phyloP scores from a whole-genome alignment of 345 rosid genomes.

The Corchorus olitorius region DNA sequence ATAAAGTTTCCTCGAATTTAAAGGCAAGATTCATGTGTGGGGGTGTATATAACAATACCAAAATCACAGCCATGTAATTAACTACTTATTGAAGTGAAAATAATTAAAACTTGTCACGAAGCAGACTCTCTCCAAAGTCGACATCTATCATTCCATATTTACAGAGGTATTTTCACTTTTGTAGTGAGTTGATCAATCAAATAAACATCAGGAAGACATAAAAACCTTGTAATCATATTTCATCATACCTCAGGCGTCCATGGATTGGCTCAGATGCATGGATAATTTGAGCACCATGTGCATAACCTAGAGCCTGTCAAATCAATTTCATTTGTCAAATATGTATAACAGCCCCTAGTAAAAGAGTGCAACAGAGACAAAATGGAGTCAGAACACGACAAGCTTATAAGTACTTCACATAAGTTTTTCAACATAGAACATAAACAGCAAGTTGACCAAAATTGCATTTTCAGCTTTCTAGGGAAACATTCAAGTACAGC shows the following conservation, averaged over 20 bases:
- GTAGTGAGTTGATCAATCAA: not conserved
- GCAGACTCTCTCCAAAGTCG: not conserved
- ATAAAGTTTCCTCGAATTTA: not conserved
- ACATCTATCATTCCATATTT: not conserved
- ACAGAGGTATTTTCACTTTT: not conserved
- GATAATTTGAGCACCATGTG: slow-evolving; percentile 79
- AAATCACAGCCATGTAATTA: not conserved
- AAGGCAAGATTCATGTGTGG: not conserved
- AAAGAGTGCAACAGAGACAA: not conserved
- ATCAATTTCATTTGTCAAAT: slow-evolving; percentile 23
- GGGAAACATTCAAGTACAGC: not conserved
- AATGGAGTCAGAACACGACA: not conserved
- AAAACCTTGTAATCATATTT: slow-evolving; percentile 19
- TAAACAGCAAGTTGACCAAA: not conserved
- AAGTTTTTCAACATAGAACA: not conserved
- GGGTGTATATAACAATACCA: not conserved
- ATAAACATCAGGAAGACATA: slow-evolving; percentile 1
- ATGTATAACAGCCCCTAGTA: not conserved
- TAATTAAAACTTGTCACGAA: not conserved
- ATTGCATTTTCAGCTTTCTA: slow-evolving; percentile 9
- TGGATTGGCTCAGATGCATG: slow-evolving; percentile 95
- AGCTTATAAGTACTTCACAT: not conserved
- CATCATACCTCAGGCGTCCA: slow-evolving; percentile 85
- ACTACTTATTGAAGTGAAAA: slow-evolving; percentile 1
- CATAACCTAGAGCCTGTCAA: slow-evolving; percentile 89